Evolutionary conservation across 305 asterid genomes (phyloP).

Genomic region (Solanum hybrid): DNA sequence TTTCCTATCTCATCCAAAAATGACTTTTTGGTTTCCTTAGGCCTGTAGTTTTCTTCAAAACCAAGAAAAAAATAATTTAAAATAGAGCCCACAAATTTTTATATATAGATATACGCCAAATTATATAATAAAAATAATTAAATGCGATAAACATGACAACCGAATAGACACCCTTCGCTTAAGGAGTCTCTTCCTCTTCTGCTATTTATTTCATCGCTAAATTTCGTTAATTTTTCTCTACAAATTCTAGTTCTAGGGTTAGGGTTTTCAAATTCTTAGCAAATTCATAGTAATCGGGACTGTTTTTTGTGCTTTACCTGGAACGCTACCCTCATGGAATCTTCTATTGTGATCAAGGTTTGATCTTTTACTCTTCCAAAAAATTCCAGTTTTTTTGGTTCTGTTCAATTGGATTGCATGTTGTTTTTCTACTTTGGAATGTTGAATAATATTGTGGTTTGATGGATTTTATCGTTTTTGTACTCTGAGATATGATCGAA

Average conservation of each 20-base stretch:
- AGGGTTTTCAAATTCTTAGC: not conserved
- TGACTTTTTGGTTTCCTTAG: not conserved
- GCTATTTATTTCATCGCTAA: not conserved
- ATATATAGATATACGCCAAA: not conserved
- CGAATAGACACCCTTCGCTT: not conserved
- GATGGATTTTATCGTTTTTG: not conserved
- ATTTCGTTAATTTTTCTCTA: not conserved
- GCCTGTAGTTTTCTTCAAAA: not conserved
- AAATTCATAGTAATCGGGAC: not conserved
- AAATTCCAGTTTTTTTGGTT: not conserved
- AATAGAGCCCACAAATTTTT: not conserved
- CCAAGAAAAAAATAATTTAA: not conserved
- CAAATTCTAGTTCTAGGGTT: conserved; percentile 11
- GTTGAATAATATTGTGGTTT: not conserved
- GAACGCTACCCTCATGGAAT: conserved; percentile 34
- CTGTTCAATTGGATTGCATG: not conserved
- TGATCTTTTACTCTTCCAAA: not conserved
- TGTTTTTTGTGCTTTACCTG: conserved; percentile 18
- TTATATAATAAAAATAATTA: not conserved
- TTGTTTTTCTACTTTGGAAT: not conserved
- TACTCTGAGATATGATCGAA: not conserved
- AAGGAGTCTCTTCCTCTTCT: not conserved
- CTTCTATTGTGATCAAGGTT: conserved; percentile 66
- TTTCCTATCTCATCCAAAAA: not conserved
- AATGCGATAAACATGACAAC: not conserved